Evolutionary conservation across 31 red algal species (phyloP).

Genomic region (Bonnemaisonia californica): DNA sequence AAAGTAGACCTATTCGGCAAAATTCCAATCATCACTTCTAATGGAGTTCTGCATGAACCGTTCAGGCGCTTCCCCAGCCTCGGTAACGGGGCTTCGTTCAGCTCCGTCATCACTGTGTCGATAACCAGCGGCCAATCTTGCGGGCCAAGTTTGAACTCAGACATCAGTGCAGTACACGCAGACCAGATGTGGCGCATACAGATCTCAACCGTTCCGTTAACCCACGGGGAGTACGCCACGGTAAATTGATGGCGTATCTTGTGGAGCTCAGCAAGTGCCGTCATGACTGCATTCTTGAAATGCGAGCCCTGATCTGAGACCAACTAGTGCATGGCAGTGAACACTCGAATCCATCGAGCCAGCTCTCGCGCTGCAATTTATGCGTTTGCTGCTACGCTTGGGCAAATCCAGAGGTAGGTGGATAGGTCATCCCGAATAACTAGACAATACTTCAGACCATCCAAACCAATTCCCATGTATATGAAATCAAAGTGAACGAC

Average conservation of each 20-base stretch:
- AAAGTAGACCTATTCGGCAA: neutral
- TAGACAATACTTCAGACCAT: neutral
- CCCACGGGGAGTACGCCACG: too few species aligned
- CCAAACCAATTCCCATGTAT: neutral
- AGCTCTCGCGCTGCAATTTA: constrained; percentile 18
- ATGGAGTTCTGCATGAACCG: neutral
- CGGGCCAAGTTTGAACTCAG: constrained; percentile 16
- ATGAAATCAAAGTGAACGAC: constrained; percentile 15
- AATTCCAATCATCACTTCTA: constrained; percentile 40
- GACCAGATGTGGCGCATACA: constrained; percentile 9
- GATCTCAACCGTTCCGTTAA: constrained; percentile 34
- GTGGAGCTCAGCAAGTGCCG: neutral
- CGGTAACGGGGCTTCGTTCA: constrained; percentile 17
- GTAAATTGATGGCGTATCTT: neutral
- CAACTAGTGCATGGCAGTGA: constrained; percentile 21
- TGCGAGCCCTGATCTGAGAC: constrained; percentile 66
- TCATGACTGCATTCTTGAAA: constrained; percentile 45
- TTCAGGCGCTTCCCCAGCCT: neutral
- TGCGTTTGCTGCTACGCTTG: neutral
- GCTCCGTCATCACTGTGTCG: neutral
- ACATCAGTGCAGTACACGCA: neutral
- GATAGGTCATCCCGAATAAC: constrained; percentile 8
- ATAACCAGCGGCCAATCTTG: constrained; percentile 2
- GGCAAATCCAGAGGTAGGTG: neutral
- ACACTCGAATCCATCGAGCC: constrained; percentile 25